Evolutionary conservation across 208 protist species (phyloP), one percentile per base, ranked within the genome.

Genomic region (Crithidia sp.): DNA sequence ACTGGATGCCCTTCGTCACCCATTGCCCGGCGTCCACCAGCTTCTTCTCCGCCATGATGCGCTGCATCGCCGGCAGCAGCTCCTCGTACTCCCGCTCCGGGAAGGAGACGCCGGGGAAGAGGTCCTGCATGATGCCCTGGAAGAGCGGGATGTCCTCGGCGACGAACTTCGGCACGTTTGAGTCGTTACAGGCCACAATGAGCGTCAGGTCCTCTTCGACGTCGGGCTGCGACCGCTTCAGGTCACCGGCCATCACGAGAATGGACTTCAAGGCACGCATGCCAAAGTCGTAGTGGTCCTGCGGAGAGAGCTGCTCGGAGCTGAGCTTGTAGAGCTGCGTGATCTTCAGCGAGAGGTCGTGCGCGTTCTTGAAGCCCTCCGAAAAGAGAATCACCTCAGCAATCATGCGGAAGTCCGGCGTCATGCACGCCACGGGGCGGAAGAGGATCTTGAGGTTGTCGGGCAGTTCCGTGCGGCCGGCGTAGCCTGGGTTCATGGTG

Each of bases 401-500:
- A 87, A 99, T 99, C 88, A 99, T 97, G 50, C 90, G 91, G 90
- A 99, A 99, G 79, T 99, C 98, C 39, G 98, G 98, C 66, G 97
- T 98, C 98, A 99, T 99, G 85, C 98, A 98, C 40, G 98, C 97
- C 19, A 99, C 97, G 1, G 98, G 98, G 54, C 98, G 92, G 82
- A 99, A 99, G 4, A 99, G 92, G 57, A 98, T 98, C 84, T 99
- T 99, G 36, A 99, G 82, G 83, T 99, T 99, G 84, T 99, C 98
- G 9, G 98, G 98, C 57, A 99, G 93, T 86, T 99, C 98, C 8
- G 98, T 99, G 61, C 98, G 94, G 3, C 99, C 99, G 36, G 98
- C 98, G 88, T 99, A 99, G 60, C 98, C 98, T 10, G 99, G 99
- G 80, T 99, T 99, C 99, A 99, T 99, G 9, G 99, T 99, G 79